Evolutionary conservation across 495 filamentous ascomycete species (phyloP).

Genomic region (Aspergillus leporis): DNA sequence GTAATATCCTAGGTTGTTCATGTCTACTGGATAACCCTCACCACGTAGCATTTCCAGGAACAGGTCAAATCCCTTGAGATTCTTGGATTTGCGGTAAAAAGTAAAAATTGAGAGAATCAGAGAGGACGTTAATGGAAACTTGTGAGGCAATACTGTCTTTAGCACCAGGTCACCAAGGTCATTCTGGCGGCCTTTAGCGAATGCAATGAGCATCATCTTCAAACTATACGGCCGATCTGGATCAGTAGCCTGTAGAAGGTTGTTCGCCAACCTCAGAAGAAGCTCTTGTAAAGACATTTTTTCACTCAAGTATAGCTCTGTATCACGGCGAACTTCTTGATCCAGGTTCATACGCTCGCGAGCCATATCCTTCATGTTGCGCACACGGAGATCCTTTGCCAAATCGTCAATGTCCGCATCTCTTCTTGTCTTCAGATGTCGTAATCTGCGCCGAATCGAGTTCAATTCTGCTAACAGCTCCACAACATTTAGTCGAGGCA

Average conservation of each 20-base stretch:
- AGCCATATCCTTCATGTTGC: constrained; percentile 14
- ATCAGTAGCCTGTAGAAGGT: constrained; percentile 34
- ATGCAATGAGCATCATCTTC: constrained; percentile 38
- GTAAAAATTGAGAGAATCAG: constrained; percentile 39
- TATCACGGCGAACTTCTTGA: constrained; percentile 31
- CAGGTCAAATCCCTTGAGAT: constrained; percentile 44
- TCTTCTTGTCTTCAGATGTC: constrained; percentile 24
- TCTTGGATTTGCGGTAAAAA: constrained; percentile 45
- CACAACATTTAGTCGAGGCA: constrained; percentile 32
- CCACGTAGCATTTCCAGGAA: constrained; percentile 45
- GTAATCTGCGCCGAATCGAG: constrained; percentile 31
- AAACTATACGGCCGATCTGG: constrained; percentile 39
- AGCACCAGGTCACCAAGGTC: constrained; percentile 42
- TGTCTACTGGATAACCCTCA: constrained; percentile 36
- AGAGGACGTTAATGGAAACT: constrained; percentile 37
- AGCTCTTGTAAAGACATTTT: constrained; percentile 40
- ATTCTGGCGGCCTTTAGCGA: constrained; percentile 41
- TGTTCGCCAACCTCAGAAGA: constrained; percentile 37
- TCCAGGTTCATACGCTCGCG: constrained; percentile 29
- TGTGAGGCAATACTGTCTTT: constrained; percentile 40
- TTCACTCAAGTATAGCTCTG: constrained; percentile 29
- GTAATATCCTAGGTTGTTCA: constrained; percentile 38
- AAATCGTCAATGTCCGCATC: constrained; percentile 32
- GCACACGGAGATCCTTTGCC: constrained; percentile 20
- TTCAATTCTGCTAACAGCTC: constrained; percentile 38